Base-by-base conservation (phyloP, 805 yeast genomes). In the Candida taoyuanica region DNA sequence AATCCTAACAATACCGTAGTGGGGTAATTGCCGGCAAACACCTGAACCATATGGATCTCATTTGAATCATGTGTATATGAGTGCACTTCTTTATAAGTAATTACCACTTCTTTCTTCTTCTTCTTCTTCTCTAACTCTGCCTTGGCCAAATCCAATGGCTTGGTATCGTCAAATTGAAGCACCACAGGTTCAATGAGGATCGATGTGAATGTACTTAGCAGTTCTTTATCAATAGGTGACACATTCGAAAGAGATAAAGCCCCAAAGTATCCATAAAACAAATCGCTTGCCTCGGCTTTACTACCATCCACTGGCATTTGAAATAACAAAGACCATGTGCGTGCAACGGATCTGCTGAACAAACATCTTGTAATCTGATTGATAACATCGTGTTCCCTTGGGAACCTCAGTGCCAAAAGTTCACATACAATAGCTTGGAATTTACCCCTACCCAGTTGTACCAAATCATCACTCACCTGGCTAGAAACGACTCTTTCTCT, bases 141-240 rank as follows among this genome's bases (percentile, higher is more conserved):
- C 23, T 23, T 32, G 5, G 29, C 29, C 9, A 24, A 15, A 17
- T 33, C 28, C 21, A 26, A 13, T 12, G 30, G 16, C 14, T 15
- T 31, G 7, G 34, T 15, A 9, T 17, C 28, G 20, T 40, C 43
- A 15, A 27, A 32, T 7, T 27, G 30, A 21, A 35, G 15, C 19
- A 35, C 29, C 5, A 40, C 35, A 6, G 43, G 43, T 26, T 40
- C 43, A 29, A 40, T 40, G 15, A 40, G 16, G 12, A 35, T 23
- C 5, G 39, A 20, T 3, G 26, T 9, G 23, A 27, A 36, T n/a
- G 17, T 26, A 16, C 17, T 27, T 6, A 35, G 4, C 3, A 7
- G 14, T 8, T 8, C 12, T 17, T 16, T n/a, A 4, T 34, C 33
- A 7, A 12, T 5, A 16, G 21, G 18, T 2, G 20, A 14, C 2